Percentiles rank a stretch among this genome's conserved stretches.
These are phyloP conservation scores for Colletotrichum paranaense DNA, from an alignment of 2,329 filamentous ascomycete species.

Conservation along the genomic window DNA sequence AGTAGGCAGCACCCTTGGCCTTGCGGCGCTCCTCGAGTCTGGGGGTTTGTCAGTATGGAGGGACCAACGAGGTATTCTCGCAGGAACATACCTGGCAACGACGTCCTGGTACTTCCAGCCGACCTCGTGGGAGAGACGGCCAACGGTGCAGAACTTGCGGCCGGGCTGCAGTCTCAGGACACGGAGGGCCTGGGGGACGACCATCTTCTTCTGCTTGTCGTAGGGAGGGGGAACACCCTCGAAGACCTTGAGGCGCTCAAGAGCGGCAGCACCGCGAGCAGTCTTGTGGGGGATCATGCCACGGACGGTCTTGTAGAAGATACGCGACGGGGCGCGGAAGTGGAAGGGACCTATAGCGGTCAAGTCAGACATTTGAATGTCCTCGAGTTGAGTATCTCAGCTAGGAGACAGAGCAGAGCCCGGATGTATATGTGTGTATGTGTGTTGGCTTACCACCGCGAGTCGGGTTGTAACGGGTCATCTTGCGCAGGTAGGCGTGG, in stretches of 20 bases:
- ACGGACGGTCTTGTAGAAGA: conserved; percentile 99
- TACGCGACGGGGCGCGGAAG: conserved; percentile 98
- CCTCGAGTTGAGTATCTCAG: conserved; percentile 32
- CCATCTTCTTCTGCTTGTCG: conserved; percentile 99
- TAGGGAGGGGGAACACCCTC: conserved; percentile 99
- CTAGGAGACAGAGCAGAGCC: conserved; percentile 21
- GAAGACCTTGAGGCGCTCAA: conserved; percentile 99
- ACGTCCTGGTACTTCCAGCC: conserved; percentile 99
- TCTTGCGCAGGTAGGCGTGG: conserved; percentile 99
- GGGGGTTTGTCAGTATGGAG: conserved; percentile 35
- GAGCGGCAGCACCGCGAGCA: conserved; percentile 91
- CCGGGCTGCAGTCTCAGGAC: conserved; percentile 97
- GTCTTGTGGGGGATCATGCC: conserved; percentile 99
- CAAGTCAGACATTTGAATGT: conserved; percentile 46
- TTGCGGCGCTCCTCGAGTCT: conserved; percentile 99
- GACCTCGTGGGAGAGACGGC: conserved; percentile 97
- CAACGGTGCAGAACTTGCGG: conserved; percentile 99
- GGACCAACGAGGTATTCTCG: no score
- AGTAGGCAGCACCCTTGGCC: conserved; percentile 99
- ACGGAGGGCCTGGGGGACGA: conserved; percentile 97
- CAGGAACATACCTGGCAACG: conserved; percentile 80
- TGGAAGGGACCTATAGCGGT: conserved; percentile 87
- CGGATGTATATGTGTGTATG: conserved; percentile 26
- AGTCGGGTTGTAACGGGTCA: conserved; percentile 99
- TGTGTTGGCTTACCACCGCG: conserved; percentile 81